A percentile compares a stretch with the other conserved stretches of the same genome.
Conservation (phyloP, 257 asterid species). For the Primulina huaijiensis region DNA sequence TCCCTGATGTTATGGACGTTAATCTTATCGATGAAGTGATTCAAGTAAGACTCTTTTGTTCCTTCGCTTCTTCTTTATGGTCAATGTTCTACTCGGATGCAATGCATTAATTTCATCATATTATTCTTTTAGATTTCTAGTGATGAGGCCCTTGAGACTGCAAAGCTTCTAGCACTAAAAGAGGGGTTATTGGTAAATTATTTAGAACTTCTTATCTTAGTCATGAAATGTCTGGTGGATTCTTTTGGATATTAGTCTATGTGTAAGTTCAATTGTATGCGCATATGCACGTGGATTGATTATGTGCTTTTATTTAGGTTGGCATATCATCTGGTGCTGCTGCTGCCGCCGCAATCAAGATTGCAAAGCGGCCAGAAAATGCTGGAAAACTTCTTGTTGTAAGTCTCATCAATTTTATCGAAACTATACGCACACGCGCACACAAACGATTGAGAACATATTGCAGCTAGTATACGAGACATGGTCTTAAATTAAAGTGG, state of each 20-base stretch:
- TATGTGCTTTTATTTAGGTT: constrained; percentile 37
- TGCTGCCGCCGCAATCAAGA: constrained; percentile 71
- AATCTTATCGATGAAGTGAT: constrained; percentile 75
- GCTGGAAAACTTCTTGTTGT: constrained; percentile 92
- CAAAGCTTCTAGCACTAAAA: constrained; percentile 80
- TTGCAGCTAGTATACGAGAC: background rate
- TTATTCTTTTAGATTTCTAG: constrained; percentile 58
- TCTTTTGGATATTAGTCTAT: background rate
- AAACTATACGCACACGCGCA: too few relatives aligned
- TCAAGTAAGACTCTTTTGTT: constrained; percentile 52
- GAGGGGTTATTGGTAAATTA: constrained; percentile 78
- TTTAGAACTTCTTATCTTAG: background rate
- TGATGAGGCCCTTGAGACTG: constrained; percentile 89
- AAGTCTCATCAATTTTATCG: constrained; percentile 28
- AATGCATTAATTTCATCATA: background rate
- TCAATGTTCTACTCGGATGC: background rate
- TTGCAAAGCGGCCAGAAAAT: constrained; percentile 73
- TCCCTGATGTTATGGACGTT: constrained; percentile 83
- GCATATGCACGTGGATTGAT: too few relatives aligned
- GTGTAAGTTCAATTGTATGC: too few relatives aligned
- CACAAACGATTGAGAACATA: background rate
- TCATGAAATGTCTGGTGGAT: background rate
- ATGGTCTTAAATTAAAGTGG: background rate
- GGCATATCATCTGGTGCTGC: constrained; percentile 98
- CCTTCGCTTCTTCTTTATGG: background rate